phyloP scores from a whole-genome alignment of 2,329 filamentous ascomycete species.

The Cytospora chrysosperma region DNA sequence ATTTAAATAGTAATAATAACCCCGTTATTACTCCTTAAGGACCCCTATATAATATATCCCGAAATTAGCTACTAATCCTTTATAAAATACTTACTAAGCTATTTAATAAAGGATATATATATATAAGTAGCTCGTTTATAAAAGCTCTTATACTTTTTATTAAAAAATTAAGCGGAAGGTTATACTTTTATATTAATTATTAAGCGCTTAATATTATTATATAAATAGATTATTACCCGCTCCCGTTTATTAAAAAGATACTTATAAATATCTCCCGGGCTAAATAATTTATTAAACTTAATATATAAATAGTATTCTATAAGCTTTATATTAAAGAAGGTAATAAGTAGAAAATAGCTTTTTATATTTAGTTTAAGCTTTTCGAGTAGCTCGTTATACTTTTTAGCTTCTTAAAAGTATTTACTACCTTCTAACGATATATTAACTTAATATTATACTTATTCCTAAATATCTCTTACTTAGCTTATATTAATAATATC shows the following conservation, averaged over 20 bases:
- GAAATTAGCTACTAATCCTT: neutral
- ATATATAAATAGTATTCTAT: neutral
- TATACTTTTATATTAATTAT: neutral
- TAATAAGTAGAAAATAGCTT: neutral
- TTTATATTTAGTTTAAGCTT: neutral
- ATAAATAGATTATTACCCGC: neutral
- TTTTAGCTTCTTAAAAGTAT: neutral
- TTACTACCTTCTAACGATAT: neutral
- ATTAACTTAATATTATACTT: neutral
- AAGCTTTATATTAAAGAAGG: conserved; percentile 10
- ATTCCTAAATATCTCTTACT: neutral
- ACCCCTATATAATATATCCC: too few relatives aligned
- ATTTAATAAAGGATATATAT: too few relatives aligned
- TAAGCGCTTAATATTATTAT: neutral
- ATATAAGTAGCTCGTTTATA: neutral
- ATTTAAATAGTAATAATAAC: too few relatives aligned
- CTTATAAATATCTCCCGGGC: neutral
- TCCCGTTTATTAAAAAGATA: neutral
- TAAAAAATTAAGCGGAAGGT: neutral
- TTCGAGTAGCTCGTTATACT: neutral
- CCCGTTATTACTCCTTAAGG: too few relatives aligned
- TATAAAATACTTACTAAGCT: neutral
- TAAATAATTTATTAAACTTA: neutral
- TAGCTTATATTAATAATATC: neutral
- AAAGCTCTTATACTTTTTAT: conserved; percentile 3